Conservation (phyloP, 495 filamentous ascomycete species). For the Umbilicaria muhlenbergii region DNA sequence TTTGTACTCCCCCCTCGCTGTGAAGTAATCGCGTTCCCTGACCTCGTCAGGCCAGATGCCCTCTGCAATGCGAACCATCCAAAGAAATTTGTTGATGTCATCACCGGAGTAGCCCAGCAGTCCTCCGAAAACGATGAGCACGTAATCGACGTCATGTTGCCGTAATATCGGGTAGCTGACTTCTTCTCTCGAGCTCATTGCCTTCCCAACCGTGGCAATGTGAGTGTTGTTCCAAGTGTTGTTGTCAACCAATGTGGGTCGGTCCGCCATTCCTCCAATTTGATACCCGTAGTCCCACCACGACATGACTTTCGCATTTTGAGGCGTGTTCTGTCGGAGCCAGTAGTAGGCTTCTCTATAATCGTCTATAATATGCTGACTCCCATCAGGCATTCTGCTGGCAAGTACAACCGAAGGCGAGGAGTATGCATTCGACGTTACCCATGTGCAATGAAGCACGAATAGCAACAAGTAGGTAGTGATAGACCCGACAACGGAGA, state of each 20-base stretch:
- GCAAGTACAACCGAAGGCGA: conserved; percentile 96
- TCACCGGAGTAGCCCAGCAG: conserved; percentile 97
- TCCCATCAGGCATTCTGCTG: conserved; percentile 81
- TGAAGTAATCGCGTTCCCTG: conserved; percentile 95
- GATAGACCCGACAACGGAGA: conserved; percentile 50
- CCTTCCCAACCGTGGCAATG: conserved; percentile 98
- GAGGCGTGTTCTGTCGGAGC: conserved; percentile 90
- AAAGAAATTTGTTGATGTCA: conserved; percentile 99
- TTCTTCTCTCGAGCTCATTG: conserved; percentile 94
- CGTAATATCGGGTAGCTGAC: conserved; percentile 97
- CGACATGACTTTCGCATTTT: conserved; percentile 97
- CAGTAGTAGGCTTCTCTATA: conserved; percentile 99
- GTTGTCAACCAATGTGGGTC: conserved; percentile 95
- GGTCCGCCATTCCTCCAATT: conserved; percentile 98
- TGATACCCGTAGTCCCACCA: conserved; percentile 99
- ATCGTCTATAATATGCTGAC: conserved; percentile 97
- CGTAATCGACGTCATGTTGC: conserved; percentile 97
- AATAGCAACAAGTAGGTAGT: conserved; percentile 78
- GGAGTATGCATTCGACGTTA: conserved; percentile 96
- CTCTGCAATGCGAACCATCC: conserved; percentile 99
- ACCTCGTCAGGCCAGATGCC: conserved; percentile 99
- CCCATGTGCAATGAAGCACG: conserved; percentile 97
- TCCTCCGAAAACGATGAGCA: conserved; percentile 92
- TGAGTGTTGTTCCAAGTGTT: conserved; percentile 99
- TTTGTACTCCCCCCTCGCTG: conserved; percentile 83